These are phyloP conservation scores for Gigaspora rosea DNA, from an alignment of 192 early-diverging fungal species.

Conservation along the genomic window DNA sequence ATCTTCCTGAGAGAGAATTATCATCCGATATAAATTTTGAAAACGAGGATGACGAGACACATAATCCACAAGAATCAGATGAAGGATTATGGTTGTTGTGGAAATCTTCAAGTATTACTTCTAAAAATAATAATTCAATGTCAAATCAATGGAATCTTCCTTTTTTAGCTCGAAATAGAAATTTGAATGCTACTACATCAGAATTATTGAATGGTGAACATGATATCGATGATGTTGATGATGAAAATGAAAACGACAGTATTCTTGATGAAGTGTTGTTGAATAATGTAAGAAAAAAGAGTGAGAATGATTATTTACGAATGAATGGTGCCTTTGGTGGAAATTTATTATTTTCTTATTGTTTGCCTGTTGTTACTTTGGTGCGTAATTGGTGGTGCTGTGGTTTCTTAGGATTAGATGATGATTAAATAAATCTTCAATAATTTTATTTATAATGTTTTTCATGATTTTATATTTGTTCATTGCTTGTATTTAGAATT, in stretches of 20 bases:
- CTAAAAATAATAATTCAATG: background rate
- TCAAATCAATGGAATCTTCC: background rate
- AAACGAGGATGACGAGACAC: background rate
- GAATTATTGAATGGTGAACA: background rate
- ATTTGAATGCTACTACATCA: background rate
- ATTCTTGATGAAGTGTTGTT: slow-evolving; percentile 5
- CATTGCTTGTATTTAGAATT: no score
- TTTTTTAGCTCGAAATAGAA: background rate
- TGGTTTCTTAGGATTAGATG: slow-evolving; percentile 5
- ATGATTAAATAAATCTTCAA: background rate
- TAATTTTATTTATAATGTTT: no score
- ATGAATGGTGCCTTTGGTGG: background rate
- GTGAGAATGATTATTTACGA: slow-evolving; percentile 2
- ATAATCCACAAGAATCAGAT: slow-evolving; percentile 22
- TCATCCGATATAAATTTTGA: background rate
- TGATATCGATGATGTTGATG: background rate
- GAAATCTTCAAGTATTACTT: background rate
- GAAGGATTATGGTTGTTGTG: slow-evolving; percentile 31
- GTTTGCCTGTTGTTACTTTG: background rate
- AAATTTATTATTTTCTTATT: background rate
- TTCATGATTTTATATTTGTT: no score
- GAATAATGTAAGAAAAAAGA: slow-evolving; percentile 8
- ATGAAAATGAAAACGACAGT: background rate
- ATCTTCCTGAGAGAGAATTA: background rate
- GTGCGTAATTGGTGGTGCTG: background rate